These are phyloP conservation scores for Mycena olivaceomarginata DNA, from an alignment of 768 basidiomycete genomes.

Conservation along the genomic window DNA sequence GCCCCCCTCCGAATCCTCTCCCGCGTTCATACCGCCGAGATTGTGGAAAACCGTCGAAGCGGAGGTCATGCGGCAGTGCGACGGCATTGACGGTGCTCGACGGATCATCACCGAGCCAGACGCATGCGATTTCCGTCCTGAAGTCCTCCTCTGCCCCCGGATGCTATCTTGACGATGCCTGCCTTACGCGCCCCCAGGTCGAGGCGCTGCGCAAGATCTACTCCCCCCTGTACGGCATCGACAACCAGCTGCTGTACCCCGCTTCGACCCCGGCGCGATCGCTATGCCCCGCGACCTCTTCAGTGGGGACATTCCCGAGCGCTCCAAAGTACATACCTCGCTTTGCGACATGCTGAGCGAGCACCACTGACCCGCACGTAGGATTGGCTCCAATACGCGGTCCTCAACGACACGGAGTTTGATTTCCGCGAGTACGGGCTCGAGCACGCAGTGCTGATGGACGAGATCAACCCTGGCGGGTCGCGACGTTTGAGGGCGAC, in stretches of 20 bases:
- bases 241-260: slow-evolving; percentile 43
- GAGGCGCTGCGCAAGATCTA: slow-evolving; percentile 47
- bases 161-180: background rate
- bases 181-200: slow-evolving; percentile 46
- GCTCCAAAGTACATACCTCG: slow-evolving; percentile 5
- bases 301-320: slow-evolving; percentile 8
- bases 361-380: background rate
- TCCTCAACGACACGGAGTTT: slow-evolving; percentile 34
- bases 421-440: slow-evolving; percentile 28
- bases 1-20: slow-evolving; percentile 31
- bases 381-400: slow-evolving; percentile 37
- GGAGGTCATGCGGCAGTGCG: slow-evolving; percentile 42
- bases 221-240: slow-evolving; percentile 43
- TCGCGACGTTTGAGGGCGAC: background rate
- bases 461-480: slow-evolving; percentile 24
- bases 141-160: slow-evolving; percentile 41
- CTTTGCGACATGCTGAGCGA: too few relatives aligned
- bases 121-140: slow-evolving; percentile 47
- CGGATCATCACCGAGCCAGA: slow-evolving; percentile 51
- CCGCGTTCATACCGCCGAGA: slow-evolving; percentile 40
- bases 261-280: slow-evolving; percentile 41
- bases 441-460: slow-evolving; percentile 8
- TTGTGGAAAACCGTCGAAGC: slow-evolving; percentile 47
- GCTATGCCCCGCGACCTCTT: background rate
- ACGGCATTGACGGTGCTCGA: slow-evolving; percentile 48